Base-by-base conservation (phyloP, 352 stramenopile genomes). In the Phytophthora meadii region DNA sequence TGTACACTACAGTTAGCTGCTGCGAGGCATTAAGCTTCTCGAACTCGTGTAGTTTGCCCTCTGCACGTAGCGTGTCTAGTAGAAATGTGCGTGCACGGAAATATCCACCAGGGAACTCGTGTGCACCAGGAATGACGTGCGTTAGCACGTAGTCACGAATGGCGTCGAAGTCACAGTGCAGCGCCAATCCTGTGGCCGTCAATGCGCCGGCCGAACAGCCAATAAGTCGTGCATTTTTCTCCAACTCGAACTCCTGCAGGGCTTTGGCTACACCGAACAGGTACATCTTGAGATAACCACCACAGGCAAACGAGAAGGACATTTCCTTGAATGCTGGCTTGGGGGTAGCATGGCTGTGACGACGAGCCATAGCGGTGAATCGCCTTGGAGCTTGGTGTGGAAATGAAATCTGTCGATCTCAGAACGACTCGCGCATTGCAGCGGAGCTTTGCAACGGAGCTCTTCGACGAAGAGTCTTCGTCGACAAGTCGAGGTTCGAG, bases 201-300 rank as follows among this genome's bases (percentile, higher is more conserved):
- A 95, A 63, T 17, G 89, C 81, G 15, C 88, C 88, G 14, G 85
- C 89, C 14, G 84, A 94, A 61, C 82, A 93, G 30, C 88, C 88
- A 40, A 94, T 93, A 30, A 93, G 65, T n/a, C 73, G 76, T 30
- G 84, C 76, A 30, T 81, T 28, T 11, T 70, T 68, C 51, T 93
- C 81, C 22, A 95, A 59, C 25, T 83, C 79, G 59, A 80, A 79
- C 58, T 95, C 57, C 51, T 97, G 87, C 22, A 97, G 75, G 17
- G 86, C 86, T 60, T 96, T 94, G 58, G 85, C 85, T 27, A 96
- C 88, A 42, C 89, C 89, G 44, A 97, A 95, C 17, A 90, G 67
- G 69, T 95, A 96, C 82, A 90, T 90, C 67, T 95, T 96, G 62
- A 97, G 84, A 79, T 85, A 96, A 1, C 86, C 89, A 28, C 81